phyloP scores from a whole-genome alignment of 768 basidiomycete genomes.

The Amanita molliuscula region DNA sequence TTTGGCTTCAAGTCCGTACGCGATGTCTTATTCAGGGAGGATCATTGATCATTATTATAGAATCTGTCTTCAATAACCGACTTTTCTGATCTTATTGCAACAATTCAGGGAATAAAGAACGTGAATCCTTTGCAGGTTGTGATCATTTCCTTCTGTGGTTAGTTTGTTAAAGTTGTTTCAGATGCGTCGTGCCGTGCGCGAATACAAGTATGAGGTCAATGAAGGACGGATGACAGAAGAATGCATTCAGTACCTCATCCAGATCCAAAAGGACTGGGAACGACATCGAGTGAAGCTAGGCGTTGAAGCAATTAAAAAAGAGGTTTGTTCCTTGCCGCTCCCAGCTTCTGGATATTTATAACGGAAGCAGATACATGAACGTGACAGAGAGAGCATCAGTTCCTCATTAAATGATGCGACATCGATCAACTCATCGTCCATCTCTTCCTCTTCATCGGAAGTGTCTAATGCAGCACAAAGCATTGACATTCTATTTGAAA shows the following conservation, averaged over 20 bases:
- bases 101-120: conserved; percentile 76
- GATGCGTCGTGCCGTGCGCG: conserved; percentile 91
- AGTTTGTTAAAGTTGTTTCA: conserved; percentile 15
- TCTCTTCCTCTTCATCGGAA: conserved; percentile 24
- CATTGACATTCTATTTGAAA: conserved; percentile 80
- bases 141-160: conserved; percentile 1
- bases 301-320: conserved; percentile 75
- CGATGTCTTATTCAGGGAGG: not conserved
- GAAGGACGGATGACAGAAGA: conserved; percentile 93
- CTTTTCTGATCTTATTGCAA: conserved; percentile 81
- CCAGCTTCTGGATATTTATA: conserved; percentile 5
- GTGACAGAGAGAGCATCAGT: conserved; percentile 55
- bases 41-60: conserved; percentile 23
- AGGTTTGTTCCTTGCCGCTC: conserved; percentile 33
- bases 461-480: conserved; percentile 33
- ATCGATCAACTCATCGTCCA: conserved; percentile 22
- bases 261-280: conserved; percentile 98
- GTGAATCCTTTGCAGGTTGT: conserved; percentile 87
- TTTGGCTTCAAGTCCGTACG: conserved; percentile 68
- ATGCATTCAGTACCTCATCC: conserved; percentile 87
- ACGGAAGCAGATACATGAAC: conserved; percentile 46
- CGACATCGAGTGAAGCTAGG: conserved; percentile 79
- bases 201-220: conserved; percentile 90
- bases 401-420: conserved; percentile 33
- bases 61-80: conserved; percentile 80